Evolutionary conservation across 305 asterid species (phyloP), one percentile per base, ranked within the genome.

Genomic region (Solanum hybrid): DNA sequence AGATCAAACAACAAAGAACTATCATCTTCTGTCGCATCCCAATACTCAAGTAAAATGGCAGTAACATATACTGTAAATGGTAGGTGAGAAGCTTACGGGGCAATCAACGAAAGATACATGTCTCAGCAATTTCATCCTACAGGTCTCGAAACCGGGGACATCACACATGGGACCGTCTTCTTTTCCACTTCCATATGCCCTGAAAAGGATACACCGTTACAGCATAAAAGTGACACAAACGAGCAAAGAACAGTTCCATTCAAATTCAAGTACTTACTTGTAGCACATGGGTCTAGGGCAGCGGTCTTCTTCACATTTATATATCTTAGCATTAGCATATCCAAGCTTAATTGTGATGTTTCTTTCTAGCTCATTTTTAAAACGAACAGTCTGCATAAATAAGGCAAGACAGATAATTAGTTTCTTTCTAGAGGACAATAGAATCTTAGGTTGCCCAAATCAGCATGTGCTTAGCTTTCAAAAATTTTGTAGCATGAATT

Each of bases 51-150:
- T 31, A 51, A 51, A 51, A 31, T 31, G 18, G 29, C 20, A 18
- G 42, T 33, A 51, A 51, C n/a, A 84, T 51, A 11, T 84, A 51
- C 42, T 12, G 22, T 31, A 57, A 57, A 85, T 11, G 88, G 75
- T 31, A 20, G 46, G 29, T 31, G 24, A 90, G 90, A 90, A 77
- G 29, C 96, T 94, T 94, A 97, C 99, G 34, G 99, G 99, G 92
- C 99, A 97, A 94, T 97, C 99, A 81, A 97, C 99, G 79, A 97
- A 97, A 28, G 99, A 97, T 40, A 97, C 99, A 13, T 97, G 99
- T 81, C 99, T 93, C 86, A 96, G 95, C 92, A 97, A 92, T 92
- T 96, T 96, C 99, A 97, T 97, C 95, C 93, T 92, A 92, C 92
- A 78, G 91, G 95, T 96, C 95, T 97, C 99, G 92, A 93, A 96